Evolutionary conservation across 108 stramenopile species (phyloP).

Genomic region (Skeletonema menzelii): DNA sequence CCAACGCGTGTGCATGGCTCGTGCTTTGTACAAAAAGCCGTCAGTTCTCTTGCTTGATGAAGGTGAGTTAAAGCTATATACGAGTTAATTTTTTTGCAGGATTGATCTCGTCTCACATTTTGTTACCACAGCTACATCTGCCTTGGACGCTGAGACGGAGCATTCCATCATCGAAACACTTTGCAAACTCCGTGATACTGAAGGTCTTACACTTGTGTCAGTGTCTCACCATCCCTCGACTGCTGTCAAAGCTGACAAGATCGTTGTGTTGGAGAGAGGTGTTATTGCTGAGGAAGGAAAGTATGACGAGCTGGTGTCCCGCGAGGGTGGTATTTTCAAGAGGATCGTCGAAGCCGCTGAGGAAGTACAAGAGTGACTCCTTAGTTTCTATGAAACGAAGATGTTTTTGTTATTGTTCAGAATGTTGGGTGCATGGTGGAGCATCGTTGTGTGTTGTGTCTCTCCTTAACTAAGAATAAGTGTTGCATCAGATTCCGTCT

Average conservation of each 20-base stretch:
- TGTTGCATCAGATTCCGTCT: background rate
- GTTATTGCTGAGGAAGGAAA: slow-evolving; percentile 57
- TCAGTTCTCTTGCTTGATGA: slow-evolving; percentile 42
- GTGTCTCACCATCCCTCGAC: slow-evolving; percentile 54
- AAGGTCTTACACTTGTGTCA: slow-evolving; percentile 29
- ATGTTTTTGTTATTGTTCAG: background rate
- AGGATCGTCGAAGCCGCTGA: slow-evolving; percentile 22
- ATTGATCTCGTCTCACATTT: background rate
- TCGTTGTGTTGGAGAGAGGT: slow-evolving; percentile 59
- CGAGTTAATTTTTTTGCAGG: no score
- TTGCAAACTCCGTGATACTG: slow-evolving; percentile 3
- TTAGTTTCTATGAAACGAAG: background rate
- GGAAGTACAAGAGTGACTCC: background rate
- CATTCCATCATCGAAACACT: slow-evolving; percentile 12
- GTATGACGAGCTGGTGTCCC: slow-evolving; percentile 52
- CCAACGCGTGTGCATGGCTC: slow-evolving; percentile 43
- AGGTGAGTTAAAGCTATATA: background rate
- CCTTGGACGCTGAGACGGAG: slow-evolving; percentile 29
- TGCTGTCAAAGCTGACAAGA: slow-evolving; percentile 56
- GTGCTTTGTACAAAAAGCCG: slow-evolving; percentile 35
- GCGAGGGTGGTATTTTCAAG: slow-evolving; percentile 35
- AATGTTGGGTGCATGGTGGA: background rate
- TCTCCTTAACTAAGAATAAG: background rate
- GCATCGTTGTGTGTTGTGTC: background rate
- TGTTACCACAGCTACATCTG: slow-evolving; percentile 25